Conservation (phyloP, 2,329 filamentous ascomycete genomes). For the Nemania bipapillata region DNA sequence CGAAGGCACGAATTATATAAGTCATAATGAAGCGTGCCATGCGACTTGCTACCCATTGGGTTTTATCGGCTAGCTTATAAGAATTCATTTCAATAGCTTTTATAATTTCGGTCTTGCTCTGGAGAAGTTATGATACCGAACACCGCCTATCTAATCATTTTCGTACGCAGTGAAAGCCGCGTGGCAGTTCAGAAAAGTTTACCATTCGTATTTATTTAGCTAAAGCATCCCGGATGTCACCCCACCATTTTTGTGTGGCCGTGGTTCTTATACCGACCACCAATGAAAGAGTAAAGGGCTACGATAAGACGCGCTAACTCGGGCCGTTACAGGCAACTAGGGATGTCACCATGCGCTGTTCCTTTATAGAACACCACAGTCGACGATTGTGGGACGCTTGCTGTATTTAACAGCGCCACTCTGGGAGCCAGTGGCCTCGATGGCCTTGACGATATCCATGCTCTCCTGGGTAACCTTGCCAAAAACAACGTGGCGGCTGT, state of each 20-base stretch:
- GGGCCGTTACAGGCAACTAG: slow-evolving; percentile 43
- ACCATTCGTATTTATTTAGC: slow-evolving; percentile 43
- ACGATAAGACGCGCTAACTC: slow-evolving; percentile 33
- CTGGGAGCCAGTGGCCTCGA: slow-evolving; percentile 69
- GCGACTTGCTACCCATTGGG: not conserved
- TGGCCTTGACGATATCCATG: slow-evolving; percentile 66
- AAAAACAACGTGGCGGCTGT: slow-evolving; percentile 86
- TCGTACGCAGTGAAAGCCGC: not conserved
- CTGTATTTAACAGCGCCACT: slow-evolving; percentile 66
- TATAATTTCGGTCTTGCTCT: not conserved
- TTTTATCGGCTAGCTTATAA: not conserved
- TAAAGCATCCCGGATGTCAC: slow-evolving; percentile 20
- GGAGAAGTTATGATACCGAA: not conserved
- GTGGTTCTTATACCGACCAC: slow-evolving; percentile 28
- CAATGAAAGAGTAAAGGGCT: slow-evolving; percentile 28
- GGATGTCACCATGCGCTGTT: slow-evolving; percentile 18
- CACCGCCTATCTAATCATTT: not conserved
- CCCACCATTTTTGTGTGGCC: slow-evolving; percentile 31
- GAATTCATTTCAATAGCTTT: not conserved
- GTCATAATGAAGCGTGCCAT: not conserved
- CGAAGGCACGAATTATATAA: not conserved
- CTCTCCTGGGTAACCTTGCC: slow-evolving; percentile 72
- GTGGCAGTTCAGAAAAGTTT: slow-evolving; percentile 9
- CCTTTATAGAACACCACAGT: slow-evolving; percentile 62
- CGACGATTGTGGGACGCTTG: slow-evolving; percentile 69